Base-by-base conservation (phyloP, 169 alveolate genomes). In the Eimeria falciformis region DNA sequence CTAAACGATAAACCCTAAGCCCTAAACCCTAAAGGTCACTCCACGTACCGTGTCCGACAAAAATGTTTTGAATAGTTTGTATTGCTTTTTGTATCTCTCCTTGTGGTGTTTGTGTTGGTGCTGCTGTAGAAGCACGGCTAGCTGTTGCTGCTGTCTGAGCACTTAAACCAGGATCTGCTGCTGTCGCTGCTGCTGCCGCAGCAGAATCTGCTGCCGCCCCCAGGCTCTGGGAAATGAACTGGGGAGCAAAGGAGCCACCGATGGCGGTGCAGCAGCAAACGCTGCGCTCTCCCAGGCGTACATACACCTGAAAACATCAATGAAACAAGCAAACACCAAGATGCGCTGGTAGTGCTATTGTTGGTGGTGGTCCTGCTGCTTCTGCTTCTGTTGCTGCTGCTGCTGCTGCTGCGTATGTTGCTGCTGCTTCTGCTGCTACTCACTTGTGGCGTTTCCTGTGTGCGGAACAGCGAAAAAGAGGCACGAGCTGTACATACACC, bases 241-340 rank as follows among this genome's bases (percentile, higher is more conserved):
- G 82, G 4, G 82, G 47, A 29, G 82, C 82, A 71, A 71, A 71
- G 29, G 82, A 71, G 29, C 82, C 82, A 3, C 55, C 55, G 82
- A 7, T 18, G 58, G 58, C 55, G 56, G 25, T 27, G 55, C 58
- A 71, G 27, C 58, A 71, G 29, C 56, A 71, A 33, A 71, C 56
- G 25, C 82, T 71, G 53, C 82, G 50, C 40, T 71, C n/a, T 12
- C 82, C 82, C 0, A 71, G 82, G 55, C 40, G 82, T 33, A 71
- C 27, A 71, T 37, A 71, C 50, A 71, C 82, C 82, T 71, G 82
- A 71, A 40, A 71, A 14, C 43, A n/a, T 62, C 37, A 14, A 62
- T 18, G 29, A 33, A 4, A 71, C 45, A 18, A 25, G 45, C 18
- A 66, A 29, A 21, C 40, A n/a, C 23, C 21, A n/a, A 45, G 47